phyloP scores from a whole-genome alignment of 2,329 filamentous ascomycete species.

The Lachnellula arida region DNA sequence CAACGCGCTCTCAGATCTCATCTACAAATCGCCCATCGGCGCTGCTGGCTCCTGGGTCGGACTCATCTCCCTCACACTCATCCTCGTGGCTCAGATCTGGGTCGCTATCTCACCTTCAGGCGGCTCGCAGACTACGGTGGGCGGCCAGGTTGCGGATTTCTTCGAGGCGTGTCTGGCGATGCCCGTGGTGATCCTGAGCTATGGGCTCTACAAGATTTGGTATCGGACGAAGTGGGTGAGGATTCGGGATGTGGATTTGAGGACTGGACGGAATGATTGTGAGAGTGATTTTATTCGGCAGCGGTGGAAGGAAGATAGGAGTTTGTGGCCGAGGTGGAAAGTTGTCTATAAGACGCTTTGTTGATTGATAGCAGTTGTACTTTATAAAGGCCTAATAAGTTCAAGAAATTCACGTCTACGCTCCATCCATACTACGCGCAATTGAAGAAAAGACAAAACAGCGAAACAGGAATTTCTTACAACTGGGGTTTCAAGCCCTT shows the following conservation, averaged over 20 bases:
- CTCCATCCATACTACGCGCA: too few species aligned
- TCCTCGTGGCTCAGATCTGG: conserved; percentile 58
- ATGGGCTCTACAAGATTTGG: conserved; percentile 71
- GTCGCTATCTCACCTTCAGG: conserved; percentile 71
- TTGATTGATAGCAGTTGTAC: conserved; percentile 32
- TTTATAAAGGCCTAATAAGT: too few species aligned
- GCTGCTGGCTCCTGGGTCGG: conserved; percentile 59
- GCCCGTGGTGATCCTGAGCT: conserved; percentile 64
- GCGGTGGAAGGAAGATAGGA: conserved; percentile 71
- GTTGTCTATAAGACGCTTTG: conserved; percentile 69
- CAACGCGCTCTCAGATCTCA: conserved; percentile 56
- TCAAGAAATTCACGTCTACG: too few species aligned
- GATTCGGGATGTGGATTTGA: conserved; percentile 73
- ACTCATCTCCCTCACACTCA: conserved; percentile 47
- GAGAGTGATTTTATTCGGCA: conserved; percentile 72
- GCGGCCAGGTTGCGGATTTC: conserved; percentile 56
- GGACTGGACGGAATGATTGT: conserved; percentile 79
- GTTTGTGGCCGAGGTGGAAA: conserved; percentile 71
- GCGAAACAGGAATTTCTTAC: too few species aligned
- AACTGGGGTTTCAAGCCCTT: too few species aligned
- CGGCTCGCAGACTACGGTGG: conserved; percentile 39
- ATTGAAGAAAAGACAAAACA: too few species aligned
- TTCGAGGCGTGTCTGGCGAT: conserved; percentile 69
- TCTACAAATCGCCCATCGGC: conserved; percentile 57
- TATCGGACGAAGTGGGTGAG: conserved; percentile 65